Evolutionary conservation across 345 rosid genomes (phyloP), one percentile per base, ranked within the genome.

Genomic region (Orychophragmus violaceus): DNA sequence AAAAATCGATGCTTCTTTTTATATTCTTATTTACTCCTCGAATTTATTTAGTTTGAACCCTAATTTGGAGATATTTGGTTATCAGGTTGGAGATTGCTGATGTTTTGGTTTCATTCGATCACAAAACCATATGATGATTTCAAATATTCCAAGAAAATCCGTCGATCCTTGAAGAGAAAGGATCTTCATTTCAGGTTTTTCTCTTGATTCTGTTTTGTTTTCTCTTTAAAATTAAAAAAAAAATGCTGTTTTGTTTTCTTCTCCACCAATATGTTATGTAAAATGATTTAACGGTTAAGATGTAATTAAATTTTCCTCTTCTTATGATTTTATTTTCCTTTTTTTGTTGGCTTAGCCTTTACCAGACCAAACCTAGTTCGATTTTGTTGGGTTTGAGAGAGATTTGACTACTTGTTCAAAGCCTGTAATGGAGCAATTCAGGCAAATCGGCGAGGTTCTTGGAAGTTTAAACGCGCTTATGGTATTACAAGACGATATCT

Each of bases 401-500:
- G 11, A 49, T 10, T 46, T 65, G 45, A 30, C 54, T 25, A 1
- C 11, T 58, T 30, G 11, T 45, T 6, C 23, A 48, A 61, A 45
- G 48, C 35, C 13, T 53, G 16, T 54, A 33, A 84, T 89, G 98
- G 93, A 84, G 64, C 96, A 82, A 58, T 90, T 94, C 76, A 79
- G 97, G 74, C 96, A 88, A 61, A 79, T 90, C 2, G 97, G 97
- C 29, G 96, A 88, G 84, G 96, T 85, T 48, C 60, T 94, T 13
- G 97, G 99, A 53, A 88, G 99, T 76, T 72, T 90, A 70, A 85
- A 76, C 33, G 96, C 97, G 35, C 65, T 90, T 3, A 88, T 88
- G 96, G 89, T 88, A 33, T 76, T 94, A 74, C 89, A 84, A 74
- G 95, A 90, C 28, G 91, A 87, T 2, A 81, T 83, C 49, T 83